Base-by-base conservation (phyloP, 768 basidiomycete genomes). In the Mycena rosella region DNA sequence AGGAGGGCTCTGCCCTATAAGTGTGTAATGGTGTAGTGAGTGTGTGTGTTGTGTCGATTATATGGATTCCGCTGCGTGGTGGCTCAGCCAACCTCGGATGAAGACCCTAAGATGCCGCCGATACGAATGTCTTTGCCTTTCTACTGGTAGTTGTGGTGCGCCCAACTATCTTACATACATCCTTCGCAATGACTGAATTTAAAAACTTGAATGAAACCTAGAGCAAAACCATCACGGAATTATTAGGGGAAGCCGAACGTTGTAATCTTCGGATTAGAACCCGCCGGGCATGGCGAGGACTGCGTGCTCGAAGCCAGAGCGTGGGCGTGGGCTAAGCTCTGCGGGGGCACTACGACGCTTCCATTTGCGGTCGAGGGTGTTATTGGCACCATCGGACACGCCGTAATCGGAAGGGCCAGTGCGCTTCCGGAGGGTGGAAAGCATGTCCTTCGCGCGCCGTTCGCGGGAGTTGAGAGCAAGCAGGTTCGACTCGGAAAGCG, bases 301-400 rank as follows among this genome's bases (percentile, higher is more conserved):
- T 17, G 88, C 87, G 73, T 89, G 87, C 70, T 85, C 79, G 74
- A 91, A 91, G 45, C 87, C 88, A 48, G 74, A 68, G 60, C 90
- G 88, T 52, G 82, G 79, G 48, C 81, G 76, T 22, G 81, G 78
- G 65, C 84, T 80, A 42, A 91, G 77, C 74, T 92, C 88, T 14
- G 88, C 88, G 26, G 90, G 91, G 11, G 89, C 89, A 73, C 89
- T 91, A 71, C 83, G 83, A 56, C 91, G 85, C 75, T 83, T 86
- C 76, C 80, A 82, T 68, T 82, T 83, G 60, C 81, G 78, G 64
- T 78, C 80, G 34, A 70, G 72, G 54, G 78, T 68, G 10, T 56
- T 67, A 53, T 32, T 38, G 47, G 14, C 57, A 51, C 66, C 49
- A 63, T 66, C 60, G 32, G 67, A 67, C 42, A 60, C 36, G 54